These are phyloP conservation scores for Plectosphaerella plurivora DNA, from an alignment of 2,329 filamentous ascomycete species.

Conservation along the genomic window DNA sequence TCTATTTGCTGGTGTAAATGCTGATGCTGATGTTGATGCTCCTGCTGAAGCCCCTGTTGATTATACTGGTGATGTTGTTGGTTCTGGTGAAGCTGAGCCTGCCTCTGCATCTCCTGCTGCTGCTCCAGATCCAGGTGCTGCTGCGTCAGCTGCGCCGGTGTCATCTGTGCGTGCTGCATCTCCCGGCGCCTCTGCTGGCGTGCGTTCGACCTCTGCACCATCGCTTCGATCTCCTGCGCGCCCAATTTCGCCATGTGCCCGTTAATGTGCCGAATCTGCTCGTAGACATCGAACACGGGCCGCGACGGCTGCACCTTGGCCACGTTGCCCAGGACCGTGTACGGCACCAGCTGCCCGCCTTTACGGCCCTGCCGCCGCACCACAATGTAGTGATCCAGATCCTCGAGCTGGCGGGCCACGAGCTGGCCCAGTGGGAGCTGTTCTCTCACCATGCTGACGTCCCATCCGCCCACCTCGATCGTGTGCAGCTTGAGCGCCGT, in stretches of 20 bases:
- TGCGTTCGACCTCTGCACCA: neutral
- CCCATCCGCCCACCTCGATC: constrained; percentile 41
- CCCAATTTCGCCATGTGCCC: constrained; percentile 6
- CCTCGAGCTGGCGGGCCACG: constrained; percentile 22
- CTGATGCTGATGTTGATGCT: neutral
- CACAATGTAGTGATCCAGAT: constrained; percentile 21
- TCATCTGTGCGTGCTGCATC: neutral
- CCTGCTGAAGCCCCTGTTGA: neutral
- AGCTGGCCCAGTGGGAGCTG: constrained; percentile 28
- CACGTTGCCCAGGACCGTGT: neutral
- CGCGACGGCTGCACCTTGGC: neutral
- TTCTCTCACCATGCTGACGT: constrained; percentile 27
- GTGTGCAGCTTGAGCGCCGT: constrained; percentile 41
- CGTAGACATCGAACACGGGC: constrained; percentile 8
- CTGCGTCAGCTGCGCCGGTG: neutral
- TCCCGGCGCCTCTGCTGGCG: neutral
- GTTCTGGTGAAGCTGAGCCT: neutral
- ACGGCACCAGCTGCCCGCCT: constrained; percentile 4
- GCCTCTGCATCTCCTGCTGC: neutral
- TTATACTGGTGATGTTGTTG: neutral
- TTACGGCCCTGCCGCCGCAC: constrained; percentile 11
- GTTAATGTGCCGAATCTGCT: constrained; percentile 8
- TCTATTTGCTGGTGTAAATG: neutral
- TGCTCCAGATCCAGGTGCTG: neutral
- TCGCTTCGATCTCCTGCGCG: constrained; percentile 7